Base-by-base conservation (phyloP, 768 basidiomycete species). In the Tricholoma bakamatsutake region DNA sequence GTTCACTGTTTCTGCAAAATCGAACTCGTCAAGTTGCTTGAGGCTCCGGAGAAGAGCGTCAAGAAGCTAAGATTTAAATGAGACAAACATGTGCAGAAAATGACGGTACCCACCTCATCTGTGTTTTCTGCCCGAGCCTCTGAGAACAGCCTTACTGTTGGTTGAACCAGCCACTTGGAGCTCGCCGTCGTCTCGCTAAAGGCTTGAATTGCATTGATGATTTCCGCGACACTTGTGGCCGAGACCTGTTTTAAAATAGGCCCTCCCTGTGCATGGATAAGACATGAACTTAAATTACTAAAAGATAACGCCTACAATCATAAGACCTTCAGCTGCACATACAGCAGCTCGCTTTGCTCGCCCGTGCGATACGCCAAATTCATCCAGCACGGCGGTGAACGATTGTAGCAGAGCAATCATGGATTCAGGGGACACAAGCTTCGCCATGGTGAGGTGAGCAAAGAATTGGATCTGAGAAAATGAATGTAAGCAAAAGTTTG, bases 311-410 rank as follows among this genome's bases (percentile, higher is more conserved):
- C 80, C 47, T 59, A 86, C 85, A 55, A 90, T 86, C 68, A 93
- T 80, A 0, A 93, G 71, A 8, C 88, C 88, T 69, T 93, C 91
- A 5, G 83, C 86, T 9, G 89, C 88, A 68, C 90, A 90, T 9
- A 90, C 69, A 0, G 86, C 89, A 0, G 91, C 90, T 46, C 83
- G 79, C 69, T 90, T 87, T 2, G 88, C 91, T 15, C 92, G 82
- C n/a, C 86, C 83, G 60, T 88, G 84, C 4, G 91, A 92, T 2
- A 91, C 89, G 47, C 88, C 89, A 54, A 94, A 92, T 65, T 94
- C 93, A 64, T 93, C 90, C 17, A 97, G 75, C 3, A 96, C 95
- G 1, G 87, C 78, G 2, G 85, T 83, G 67, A 97, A 91, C 0
- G 93, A 88, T 59, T 87, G 84, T 24, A 97, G 78, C 28, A 97